Base-by-base conservation (phyloP, 2,329 filamentous ascomycete genomes). In the Plectosphaerella plurivora region DNA sequence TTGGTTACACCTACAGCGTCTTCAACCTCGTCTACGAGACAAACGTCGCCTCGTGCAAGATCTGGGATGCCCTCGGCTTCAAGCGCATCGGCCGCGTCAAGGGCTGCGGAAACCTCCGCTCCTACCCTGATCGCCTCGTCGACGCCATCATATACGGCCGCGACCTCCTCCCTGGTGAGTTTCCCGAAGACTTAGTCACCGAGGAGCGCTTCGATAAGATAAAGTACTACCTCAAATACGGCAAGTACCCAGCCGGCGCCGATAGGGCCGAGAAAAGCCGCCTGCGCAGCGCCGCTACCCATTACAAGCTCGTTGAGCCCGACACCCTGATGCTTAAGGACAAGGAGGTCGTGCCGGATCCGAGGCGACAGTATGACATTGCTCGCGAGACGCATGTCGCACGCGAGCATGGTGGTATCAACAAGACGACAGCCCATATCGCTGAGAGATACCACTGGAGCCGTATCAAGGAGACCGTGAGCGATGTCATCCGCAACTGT, bases 171-270 rank as follows among this genome's bases (percentile, higher is more conserved):
- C 77, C 73, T 56, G 71, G 65, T 65, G 62, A 75, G 37, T 87
- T 90, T 62, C 82, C 81, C 62, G 90, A 94, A 66, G 89, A 94
- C 68, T 86, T 89, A 67, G 87, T 93, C 63, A 92, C 88, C 69
- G 92, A 97, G 76, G 92, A 97, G 74, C 89, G 94, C 61, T 97
- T 97, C 77, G 93, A 97, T 77, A 97, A 97, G 78, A 97, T 97
- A 68, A 88, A 92, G 65, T 97, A 89, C 77, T 97, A 97, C 72
- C 84, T 97, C 65, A 95, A 96, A 73, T 91, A 92, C 69, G 88
- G 87, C 65, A 91, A 92, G 69, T 97, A 99, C 69, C 94, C 94
- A 54, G 86, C 87, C 63, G 93, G 92, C 57, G 92, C 93, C 65
- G 91, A 97, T 76, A 84, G 93, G 54, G 92, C 92, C 53, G 94